phyloP scores from a whole-genome alignment of 2,329 filamentous ascomycete genomes.

The Diaporthe australafricana region DNA sequence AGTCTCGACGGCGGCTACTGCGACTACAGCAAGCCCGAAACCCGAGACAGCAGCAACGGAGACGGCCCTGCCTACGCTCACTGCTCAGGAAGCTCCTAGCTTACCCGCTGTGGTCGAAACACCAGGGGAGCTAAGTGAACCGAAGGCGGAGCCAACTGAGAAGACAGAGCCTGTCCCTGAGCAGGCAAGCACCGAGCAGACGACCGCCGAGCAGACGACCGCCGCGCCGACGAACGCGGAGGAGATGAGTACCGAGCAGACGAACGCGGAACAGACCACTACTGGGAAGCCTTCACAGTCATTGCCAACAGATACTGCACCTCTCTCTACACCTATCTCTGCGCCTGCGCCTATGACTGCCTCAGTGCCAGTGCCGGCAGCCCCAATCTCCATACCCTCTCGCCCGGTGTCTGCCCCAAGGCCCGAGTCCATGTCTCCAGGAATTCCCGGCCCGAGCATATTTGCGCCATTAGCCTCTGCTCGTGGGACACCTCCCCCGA shows the following conservation, averaged over 20 bases:
- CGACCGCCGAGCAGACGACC: neutral
- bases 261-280: neutral
- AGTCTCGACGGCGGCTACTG: constrained; percentile 15
- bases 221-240: neutral
- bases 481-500: constrained; percentile 21
- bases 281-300: neutral
- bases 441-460: neutral
- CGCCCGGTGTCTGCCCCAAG: constrained; percentile 32
- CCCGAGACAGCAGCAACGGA: constrained; percentile 35
- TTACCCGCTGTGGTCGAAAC: constrained; percentile 7
- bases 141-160: constrained; percentile 31
- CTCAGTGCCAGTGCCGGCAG: constrained; percentile 38
- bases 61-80: constrained; percentile 36
- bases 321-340: constrained; percentile 40
- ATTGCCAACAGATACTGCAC: constrained; percentile 27
- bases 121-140: constrained; percentile 31
- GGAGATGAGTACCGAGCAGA: neutral
- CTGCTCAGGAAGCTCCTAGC: constrained; percentile 16
- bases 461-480: constrained; percentile 41
- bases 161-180: neutral
- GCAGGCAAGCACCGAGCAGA: neutral
- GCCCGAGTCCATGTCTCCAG: constrained; percentile 1
- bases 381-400: constrained; percentile 40
- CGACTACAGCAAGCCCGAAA: constrained; percentile 34
- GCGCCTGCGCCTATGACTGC: constrained; percentile 32